Evolutionary conservation across 176 grass and related monocot genomes (phyloP), one percentile per base, ranked within the genome.

Genomic region (Pharus latifolius): DNA sequence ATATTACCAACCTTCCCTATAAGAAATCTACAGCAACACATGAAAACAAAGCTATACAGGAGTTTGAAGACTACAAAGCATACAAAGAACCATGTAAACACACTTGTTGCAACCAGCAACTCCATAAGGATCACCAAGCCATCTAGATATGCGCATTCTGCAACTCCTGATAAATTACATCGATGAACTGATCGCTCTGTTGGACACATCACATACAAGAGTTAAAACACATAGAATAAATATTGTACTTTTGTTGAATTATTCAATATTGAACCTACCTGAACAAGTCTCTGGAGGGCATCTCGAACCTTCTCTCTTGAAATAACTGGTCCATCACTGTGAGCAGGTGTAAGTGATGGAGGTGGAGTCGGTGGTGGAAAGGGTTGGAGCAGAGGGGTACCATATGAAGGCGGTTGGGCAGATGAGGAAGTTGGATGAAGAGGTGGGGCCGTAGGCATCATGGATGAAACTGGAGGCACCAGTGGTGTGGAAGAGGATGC

Each of bases 181-280:
- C 84, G 37, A 90, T 90, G 73, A 96, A 96, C 57, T 87, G 69
- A 3, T 96, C 80, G 17, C 69, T 82, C 91, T 96, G 87, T 76
- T 56, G 54, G 10, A 18, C 6, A 75, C 2, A 61, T 30, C 1
- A n/a, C n/a, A n/a, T n/a, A 48, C 49, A 63, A 22, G 32, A 70
- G 38, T 62, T 67, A 87, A 16, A 7, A 12, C 3, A 70, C 29
- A 25, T 28, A 41, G n/a, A 75, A 32, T 0, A 40, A 35, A 46
- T 30, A 55, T 46, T 29, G 17, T 3, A 58, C 10, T 15, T 41
- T n/a, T n/a, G n/a, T n/a, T 26, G 25, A 9, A 12, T 37, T 60
- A n/a, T 69, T 74, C 20, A 59, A 63, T 32, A 12, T 16, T 16
- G 28, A 32, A 55, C 29, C 28, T 88, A 96, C 92, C 85, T 92